Percentiles rank a stretch among this genome's conserved stretches.
Conservation (phyloP, 176 grass and related monocot species). For the Aegilops umbellulata region DNA sequence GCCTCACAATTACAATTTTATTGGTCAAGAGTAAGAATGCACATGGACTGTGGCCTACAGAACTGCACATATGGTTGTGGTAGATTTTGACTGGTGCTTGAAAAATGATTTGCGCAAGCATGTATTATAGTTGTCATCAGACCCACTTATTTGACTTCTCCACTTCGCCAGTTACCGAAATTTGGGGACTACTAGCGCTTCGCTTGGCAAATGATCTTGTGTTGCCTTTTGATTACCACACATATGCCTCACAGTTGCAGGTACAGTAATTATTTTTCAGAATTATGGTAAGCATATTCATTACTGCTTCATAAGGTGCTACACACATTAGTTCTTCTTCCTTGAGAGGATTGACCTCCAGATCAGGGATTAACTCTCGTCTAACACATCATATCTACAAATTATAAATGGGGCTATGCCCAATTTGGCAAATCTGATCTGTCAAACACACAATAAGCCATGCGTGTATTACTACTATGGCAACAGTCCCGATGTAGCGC, state of each 20-base stretch:
- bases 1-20: background rate
- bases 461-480: background rate
- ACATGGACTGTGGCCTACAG: background rate
- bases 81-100: background rate
- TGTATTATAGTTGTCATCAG: background rate
- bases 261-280: slow-evolving; percentile 37
- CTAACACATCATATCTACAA: background rate
- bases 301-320: background rate
- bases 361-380: background rate
- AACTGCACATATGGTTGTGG: background rate
- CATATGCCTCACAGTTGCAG: slow-evolving; percentile 73
- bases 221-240: slow-evolving; percentile 81
- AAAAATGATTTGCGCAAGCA: background rate
- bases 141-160: slow-evolving; percentile 27
- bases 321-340: background rate
- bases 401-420: background rate
- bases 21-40: slow-evolving; percentile 1
- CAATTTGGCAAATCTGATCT: slow-evolving; percentile 2
- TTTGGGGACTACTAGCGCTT: slow-evolving; percentile 86
- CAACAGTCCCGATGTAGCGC: background rate
- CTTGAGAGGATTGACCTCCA: background rate
- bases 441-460: background rate
- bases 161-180: slow-evolving; percentile 68
- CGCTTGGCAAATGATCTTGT: slow-evolving; percentile 80
- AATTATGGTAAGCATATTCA: slow-evolving; percentile 6